Base-by-base conservation (phyloP, 495 filamentous ascomycete genomes). In the Hypoxylon fuscum region DNA sequence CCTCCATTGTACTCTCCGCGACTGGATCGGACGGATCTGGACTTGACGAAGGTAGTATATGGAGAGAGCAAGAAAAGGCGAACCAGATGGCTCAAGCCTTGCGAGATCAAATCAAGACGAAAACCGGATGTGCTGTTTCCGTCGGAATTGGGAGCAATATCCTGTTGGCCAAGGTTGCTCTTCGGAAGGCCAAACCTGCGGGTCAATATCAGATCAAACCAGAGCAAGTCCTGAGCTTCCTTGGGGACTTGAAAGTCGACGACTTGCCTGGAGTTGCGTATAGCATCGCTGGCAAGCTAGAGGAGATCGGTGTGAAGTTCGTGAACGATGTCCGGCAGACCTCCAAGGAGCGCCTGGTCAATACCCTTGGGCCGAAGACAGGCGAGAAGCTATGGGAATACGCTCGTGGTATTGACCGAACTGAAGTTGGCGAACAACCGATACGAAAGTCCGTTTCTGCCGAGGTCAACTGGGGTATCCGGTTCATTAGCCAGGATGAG, bases 391-490 rank as follows among this genome's bases (percentile, higher is more conserved):
- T 98, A 5, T 96, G 87, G 84, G 90, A 97, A 49, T 96, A 96
- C 68, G 83, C 94, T 22, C 86, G 93, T 11, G 95, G 95, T 1
- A 91, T 98, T 49, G 96, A 98, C 73, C 79, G 83, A 38, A 80
- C 86, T 0, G 93, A 96, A 73, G 91, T 98, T 22, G 95, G 95
- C 27, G 89, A 92, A 41, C 88, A 93, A 69, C 78, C 78, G 6
- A 76, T 81, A 11, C 85, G 95, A 29, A 97, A 97, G 69, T 97
- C 93, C 0, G 90, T 98, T 10, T 96, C 93, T 1, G 94, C 93
- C 0, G 93, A 98, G 59, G 91, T 98, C 55, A 98, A 97, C 66
- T 98, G 96, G 96, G 95, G 95, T 2, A 95, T 98, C 48, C 87
- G 95, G 23, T 98, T 98, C 66, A 86, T 91, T 51, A 95, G 83